Evolutionary conservation across 2,329 filamentous ascomycete species (phyloP).

Genomic region (Monosporascus sp.): DNA sequence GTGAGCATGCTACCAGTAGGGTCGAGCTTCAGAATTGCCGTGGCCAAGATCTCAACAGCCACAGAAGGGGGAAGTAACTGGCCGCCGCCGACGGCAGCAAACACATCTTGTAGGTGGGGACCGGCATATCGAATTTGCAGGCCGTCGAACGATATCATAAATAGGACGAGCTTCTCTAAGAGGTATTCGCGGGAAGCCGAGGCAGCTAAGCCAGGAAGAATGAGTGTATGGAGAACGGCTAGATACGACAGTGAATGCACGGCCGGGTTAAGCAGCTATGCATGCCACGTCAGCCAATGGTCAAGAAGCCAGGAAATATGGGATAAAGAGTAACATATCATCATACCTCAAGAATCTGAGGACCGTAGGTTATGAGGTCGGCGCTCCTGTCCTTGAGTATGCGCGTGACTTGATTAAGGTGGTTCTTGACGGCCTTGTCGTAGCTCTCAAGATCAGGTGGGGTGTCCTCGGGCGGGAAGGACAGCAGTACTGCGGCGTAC

Average conservation of each 20-base stretch:
- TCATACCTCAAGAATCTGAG: slow-evolving; percentile 36
- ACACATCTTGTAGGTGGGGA: slow-evolving; percentile 35
- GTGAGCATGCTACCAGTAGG: slow-evolving; percentile 63
- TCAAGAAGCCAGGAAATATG: background rate
- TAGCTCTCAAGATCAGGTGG: slow-evolving; percentile 30
- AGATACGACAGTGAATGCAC: slow-evolving; percentile 48
- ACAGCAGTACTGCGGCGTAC: slow-evolving; percentile 32
- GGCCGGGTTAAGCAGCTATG: slow-evolving; percentile 41
- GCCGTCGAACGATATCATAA: slow-evolving; percentile 44
- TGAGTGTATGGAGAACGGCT: slow-evolving; percentile 37
- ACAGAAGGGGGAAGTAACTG: slow-evolving; percentile 35
- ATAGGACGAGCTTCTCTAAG: slow-evolving; percentile 36
- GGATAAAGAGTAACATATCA: background rate
- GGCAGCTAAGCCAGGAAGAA: slow-evolving; percentile 28
- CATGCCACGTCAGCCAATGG: slow-evolving; percentile 10
- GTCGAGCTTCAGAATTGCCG: slow-evolving; percentile 60
- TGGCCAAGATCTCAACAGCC: slow-evolving; percentile 39
- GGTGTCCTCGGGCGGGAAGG: slow-evolving; percentile 33
- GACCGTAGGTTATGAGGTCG: slow-evolving; percentile 29
- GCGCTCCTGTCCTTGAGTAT: slow-evolving; percentile 29
- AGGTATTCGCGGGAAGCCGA: slow-evolving; percentile 22
- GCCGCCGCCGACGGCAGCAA: slow-evolving; percentile 35
- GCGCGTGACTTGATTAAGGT: slow-evolving; percentile 33
- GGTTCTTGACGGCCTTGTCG: slow-evolving; percentile 33
- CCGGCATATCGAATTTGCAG: slow-evolving; percentile 49